Conservation (phyloP, 1,139 yeast genomes). For the Pneumocystis oryctolagi region DNA sequence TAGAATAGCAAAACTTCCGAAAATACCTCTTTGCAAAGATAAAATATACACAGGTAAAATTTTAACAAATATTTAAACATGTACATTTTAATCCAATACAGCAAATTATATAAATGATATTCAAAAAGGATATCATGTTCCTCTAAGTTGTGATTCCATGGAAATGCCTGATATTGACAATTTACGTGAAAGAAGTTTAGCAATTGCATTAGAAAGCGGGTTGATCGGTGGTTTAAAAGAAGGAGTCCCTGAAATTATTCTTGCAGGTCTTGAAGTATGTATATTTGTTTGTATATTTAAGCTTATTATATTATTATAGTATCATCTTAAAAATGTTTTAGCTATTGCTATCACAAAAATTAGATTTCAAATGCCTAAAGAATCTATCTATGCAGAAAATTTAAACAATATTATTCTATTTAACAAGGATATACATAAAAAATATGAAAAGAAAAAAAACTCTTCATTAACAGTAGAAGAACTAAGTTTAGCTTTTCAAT, state of each 20-base stretch:
- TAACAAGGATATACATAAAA: not conserved
- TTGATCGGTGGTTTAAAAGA: slow-evolving; percentile 65
- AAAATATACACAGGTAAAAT: slow-evolving; percentile 18
- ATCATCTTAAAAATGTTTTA: slow-evolving; percentile 23
- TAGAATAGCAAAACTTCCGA: slow-evolving; percentile 72
- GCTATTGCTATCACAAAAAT: slow-evolving; percentile 1
- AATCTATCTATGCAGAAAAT: not conserved
- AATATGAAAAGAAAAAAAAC: not conserved
- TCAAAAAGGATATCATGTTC: slow-evolving; percentile 73
- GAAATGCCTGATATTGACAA: slow-evolving; percentile 73
- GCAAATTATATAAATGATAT: slow-evolving; percentile 76
- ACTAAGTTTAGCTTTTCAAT: slow-evolving; percentile 3
- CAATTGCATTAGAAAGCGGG: slow-evolving; percentile 84
- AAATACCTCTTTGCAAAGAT: slow-evolving; percentile 57
- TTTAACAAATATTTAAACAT: not conserved
- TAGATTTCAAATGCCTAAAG: not conserved
- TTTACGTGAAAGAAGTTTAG: slow-evolving; percentile 54
- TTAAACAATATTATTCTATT: not conserved
- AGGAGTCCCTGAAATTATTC: slow-evolving; percentile 60
- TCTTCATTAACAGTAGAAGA: not conserved
- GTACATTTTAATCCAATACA: slow-evolving; percentile 22
- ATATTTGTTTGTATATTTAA: slow-evolving; percentile 31
- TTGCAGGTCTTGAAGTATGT: slow-evolving; percentile 67
- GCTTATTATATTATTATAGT: slow-evolving; percentile 38
- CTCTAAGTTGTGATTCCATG: slow-evolving; percentile 51